These are phyloP conservation scores for Auriscalpium microsporum DNA, from an alignment of 768 basidiomycete species.

Conservation along the genomic window DNA sequence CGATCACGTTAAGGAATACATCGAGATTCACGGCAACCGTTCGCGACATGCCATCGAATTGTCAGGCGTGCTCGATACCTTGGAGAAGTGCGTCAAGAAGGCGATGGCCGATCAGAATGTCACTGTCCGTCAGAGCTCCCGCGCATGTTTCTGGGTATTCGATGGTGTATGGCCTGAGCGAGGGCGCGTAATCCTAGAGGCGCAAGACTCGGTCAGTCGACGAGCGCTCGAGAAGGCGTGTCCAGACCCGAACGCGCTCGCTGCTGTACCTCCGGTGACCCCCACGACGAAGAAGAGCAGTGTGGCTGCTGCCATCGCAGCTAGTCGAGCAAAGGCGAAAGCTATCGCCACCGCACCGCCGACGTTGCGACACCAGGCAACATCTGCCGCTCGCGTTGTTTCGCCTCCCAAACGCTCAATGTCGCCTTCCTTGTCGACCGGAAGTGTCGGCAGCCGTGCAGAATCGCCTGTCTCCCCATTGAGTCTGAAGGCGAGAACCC, in stretches of 20 bases:
- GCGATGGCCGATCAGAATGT: constrained; percentile 74
- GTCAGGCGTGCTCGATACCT: constrained; percentile 53
- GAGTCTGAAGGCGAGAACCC: constrained; percentile 14
- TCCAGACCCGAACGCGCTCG: constrained; percentile 44
- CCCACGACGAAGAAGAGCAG: constrained; percentile 68
- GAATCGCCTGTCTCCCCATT: constrained; percentile 17
- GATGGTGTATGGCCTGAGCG: constrained; percentile 66
- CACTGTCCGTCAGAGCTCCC: constrained; percentile 62
- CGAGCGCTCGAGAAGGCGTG: constrained; percentile 86
- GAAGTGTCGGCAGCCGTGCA: constrained; percentile 17
- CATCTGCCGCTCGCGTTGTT: constrained; percentile 55
- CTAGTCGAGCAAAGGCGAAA: constrained; percentile 82
- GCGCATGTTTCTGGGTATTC: constrained; percentile 75
- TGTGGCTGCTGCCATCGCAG: constrained; percentile 80
- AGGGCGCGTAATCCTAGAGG: constrained; percentile 53
- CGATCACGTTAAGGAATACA: constrained; percentile 63
- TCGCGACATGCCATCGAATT: constrained; percentile 61
- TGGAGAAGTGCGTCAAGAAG: constrained; percentile 71
- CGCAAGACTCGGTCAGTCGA: constrained; percentile 56
- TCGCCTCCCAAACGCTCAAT: constrained; percentile 29
- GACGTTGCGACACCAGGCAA: constrained; percentile 72
- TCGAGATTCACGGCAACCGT: constrained; percentile 64
- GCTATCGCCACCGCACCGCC: constrained; percentile 79
- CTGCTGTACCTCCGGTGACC: constrained; percentile 31
- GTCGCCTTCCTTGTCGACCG: constrained; percentile 29